Conservation (phyloP, 1,284 basidiomycete genomes). For the Marasmius fiardii region DNA sequence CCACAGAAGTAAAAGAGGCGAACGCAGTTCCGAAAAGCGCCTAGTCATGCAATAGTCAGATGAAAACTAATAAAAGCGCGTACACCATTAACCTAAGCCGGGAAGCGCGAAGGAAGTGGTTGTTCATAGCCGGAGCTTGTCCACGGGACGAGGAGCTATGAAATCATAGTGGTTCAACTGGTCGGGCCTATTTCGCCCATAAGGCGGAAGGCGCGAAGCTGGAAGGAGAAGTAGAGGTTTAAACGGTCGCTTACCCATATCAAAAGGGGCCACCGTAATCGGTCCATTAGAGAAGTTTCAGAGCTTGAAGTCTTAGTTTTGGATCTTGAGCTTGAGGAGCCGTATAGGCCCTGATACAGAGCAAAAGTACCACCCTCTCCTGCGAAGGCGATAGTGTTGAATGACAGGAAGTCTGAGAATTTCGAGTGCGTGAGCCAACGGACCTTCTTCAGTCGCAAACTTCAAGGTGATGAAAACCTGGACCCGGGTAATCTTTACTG, state of each 20-base stretch:
- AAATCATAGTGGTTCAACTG: no score
- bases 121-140: no score
- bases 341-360: constrained; percentile 55
- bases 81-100: background rate
- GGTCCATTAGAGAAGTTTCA: constrained; percentile 25
- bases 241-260: constrained; percentile 40
- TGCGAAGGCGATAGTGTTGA: constrained; percentile 15
- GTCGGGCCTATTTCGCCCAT: no score
- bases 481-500: background rate
- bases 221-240: background rate
- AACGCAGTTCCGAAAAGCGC: constrained; percentile 36
- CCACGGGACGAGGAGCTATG: no score
- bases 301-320: constrained; percentile 29
- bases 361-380: constrained; percentile 69
- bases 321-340: constrained; percentile 44
- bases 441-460: constrained; percentile 59
- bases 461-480: constrained; percentile 53
- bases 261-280: constrained; percentile 45
- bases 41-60: background rate
- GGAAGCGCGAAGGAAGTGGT: background rate
- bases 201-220: background rate
- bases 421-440: constrained; percentile 3
- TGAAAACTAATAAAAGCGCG: background rate
- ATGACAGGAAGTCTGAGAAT: background rate
- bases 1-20: constrained; percentile 11